Conservation (phyloP, 2,329 filamentous ascomycete genomes). For the Aureobasidium lini region DNA sequence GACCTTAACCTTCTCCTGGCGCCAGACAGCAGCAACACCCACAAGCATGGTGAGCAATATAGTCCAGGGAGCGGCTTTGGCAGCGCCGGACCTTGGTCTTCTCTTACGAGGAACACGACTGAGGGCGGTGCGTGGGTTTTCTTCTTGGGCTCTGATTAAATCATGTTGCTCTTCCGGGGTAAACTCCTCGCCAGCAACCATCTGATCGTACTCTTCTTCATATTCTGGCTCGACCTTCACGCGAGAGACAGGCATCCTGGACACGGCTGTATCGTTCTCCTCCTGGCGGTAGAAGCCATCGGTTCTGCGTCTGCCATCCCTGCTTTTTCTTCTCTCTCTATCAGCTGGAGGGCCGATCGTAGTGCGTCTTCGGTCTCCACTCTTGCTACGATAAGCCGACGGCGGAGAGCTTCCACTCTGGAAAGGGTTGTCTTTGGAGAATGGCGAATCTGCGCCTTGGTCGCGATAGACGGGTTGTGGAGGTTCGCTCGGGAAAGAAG, state of each 20-base stretch:
- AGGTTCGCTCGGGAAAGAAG: constrained; percentile 17
- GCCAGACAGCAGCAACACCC: constrained; percentile 73
- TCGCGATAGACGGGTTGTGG: constrained; percentile 20
- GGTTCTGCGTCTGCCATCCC: constrained; percentile 35
- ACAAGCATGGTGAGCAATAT: constrained; percentile 62
- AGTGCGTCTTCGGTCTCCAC: constrained; percentile 42
- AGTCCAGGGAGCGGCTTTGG: constrained; percentile 61
- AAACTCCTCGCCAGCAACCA: constrained; percentile 79
- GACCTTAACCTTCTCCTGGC: constrained; percentile 91
- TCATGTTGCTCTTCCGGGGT: constrained; percentile 83
- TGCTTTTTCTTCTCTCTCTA: constrained; percentile 36
- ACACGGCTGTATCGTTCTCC: constrained; percentile 47
- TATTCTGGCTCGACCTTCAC: constrained; percentile 21
- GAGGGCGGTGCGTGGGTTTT: background rate
- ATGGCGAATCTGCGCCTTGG: constrained; percentile 51
- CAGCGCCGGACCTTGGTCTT: constrained; percentile 27
- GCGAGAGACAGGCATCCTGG: constrained; percentile 49
- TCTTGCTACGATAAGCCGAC: constrained; percentile 29
- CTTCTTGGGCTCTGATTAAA: constrained; percentile 47
- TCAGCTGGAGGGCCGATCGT: constrained; percentile 37
- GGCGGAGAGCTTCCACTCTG: constrained; percentile 73
- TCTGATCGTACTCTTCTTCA: constrained; percentile 31
- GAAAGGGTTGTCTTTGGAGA: constrained; percentile 87
- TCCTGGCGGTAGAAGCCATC: constrained; percentile 39
- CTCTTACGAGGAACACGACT: constrained; percentile 8